Conservation (phyloP, 352 stramenopile species). For the Phytophthora cactorum region DNA sequence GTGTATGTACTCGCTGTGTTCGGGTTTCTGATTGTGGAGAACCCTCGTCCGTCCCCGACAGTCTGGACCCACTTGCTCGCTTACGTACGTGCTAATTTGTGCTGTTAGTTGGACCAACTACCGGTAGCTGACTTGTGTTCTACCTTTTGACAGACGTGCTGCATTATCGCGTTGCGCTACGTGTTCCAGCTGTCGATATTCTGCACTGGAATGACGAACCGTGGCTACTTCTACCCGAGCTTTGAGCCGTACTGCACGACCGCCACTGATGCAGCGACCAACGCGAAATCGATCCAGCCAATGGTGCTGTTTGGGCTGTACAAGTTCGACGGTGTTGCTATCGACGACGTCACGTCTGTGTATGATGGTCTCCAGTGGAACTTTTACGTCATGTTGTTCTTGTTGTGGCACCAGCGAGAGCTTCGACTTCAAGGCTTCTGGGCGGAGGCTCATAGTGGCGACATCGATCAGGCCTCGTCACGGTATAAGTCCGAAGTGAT, state of each 20-base stretch:
- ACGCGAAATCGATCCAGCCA: constrained; percentile 74
- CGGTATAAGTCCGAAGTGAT: constrained; percentile 58
- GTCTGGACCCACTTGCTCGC: constrained; percentile 80
- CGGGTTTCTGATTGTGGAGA: constrained; percentile 75
- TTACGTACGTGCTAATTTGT: constrained; percentile 63
- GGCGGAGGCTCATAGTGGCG: constrained; percentile 41
- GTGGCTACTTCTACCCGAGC: constrained; percentile 76
- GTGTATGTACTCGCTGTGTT: constrained; percentile 78
- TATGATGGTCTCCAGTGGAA: constrained; percentile 84
- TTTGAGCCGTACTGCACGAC: constrained; percentile 79
- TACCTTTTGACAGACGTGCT: constrained; percentile 48
- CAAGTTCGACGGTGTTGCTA: constrained; percentile 83
- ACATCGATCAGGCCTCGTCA: constrained; percentile 35
- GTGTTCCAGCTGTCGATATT: constrained; percentile 87
- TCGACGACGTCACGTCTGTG: constrained; percentile 56
- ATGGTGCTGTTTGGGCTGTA: constrained; percentile 86
- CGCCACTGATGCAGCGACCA: constrained; percentile 36
- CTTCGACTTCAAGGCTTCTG: constrained; percentile 82
- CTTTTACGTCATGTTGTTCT: constrained; percentile 80
- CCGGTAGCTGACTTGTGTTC: background rate
- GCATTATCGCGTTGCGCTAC: constrained; percentile 68
- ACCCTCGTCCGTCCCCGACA: constrained; percentile 62
- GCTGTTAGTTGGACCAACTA: background rate
- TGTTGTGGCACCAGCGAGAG: constrained; percentile 85
- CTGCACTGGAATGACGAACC: constrained; percentile 64